These are phyloP conservation scores for Yamadazyma pseudoaaseri DNA, from an alignment of 1,139 yeast species.

Conservation along the genomic window DNA sequence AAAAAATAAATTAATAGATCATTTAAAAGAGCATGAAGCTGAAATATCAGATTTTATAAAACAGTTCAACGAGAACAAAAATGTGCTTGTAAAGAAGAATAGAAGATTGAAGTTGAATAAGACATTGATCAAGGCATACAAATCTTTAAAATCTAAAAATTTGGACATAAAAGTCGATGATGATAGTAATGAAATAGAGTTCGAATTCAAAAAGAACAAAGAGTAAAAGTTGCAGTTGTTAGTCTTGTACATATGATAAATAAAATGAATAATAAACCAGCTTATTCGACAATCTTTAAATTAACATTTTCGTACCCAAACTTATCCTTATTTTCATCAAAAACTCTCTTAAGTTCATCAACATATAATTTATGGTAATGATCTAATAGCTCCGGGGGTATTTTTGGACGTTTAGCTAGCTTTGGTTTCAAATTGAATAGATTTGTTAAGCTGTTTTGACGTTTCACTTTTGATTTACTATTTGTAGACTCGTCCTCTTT, in stretches of 20 bases:
- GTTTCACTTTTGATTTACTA: slow-evolving; percentile 2
- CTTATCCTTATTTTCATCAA: slow-evolving; percentile 64
- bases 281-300: slow-evolving; percentile 43
- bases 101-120: slow-evolving; percentile 33
- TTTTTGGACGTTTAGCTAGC: slow-evolving; percentile 19
- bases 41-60: slow-evolving; percentile 14
- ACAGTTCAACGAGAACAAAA: slow-evolving; percentile 15
- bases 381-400: slow-evolving; percentile 52
- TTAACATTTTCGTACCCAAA: slow-evolving; percentile 53
- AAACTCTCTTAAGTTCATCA: slow-evolving; percentile 63
- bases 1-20: slow-evolving; percentile 11
- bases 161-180: slow-evolving; percentile 11
- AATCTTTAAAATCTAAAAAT: slow-evolving; percentile 19
- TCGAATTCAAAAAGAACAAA: slow-evolving; percentile 11
- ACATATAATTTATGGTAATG: slow-evolving; percentile 73
- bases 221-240: slow-evolving; percentile 1
- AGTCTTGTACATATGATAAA: slow-evolving; percentile 4
- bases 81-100: slow-evolving; percentile 18
- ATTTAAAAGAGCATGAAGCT: slow-evolving; percentile 12
- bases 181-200: slow-evolving; percentile 13
- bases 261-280: background rate
- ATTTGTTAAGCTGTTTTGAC: slow-evolving; percentile 9
- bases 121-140: slow-evolving; percentile 26
- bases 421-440: slow-evolving; percentile 11
- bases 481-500: slow-evolving; percentile 5